Conservation (phyloP, 2,329 filamentous ascomycete genomes). For the Tolypocladium guangdongense region DNA sequence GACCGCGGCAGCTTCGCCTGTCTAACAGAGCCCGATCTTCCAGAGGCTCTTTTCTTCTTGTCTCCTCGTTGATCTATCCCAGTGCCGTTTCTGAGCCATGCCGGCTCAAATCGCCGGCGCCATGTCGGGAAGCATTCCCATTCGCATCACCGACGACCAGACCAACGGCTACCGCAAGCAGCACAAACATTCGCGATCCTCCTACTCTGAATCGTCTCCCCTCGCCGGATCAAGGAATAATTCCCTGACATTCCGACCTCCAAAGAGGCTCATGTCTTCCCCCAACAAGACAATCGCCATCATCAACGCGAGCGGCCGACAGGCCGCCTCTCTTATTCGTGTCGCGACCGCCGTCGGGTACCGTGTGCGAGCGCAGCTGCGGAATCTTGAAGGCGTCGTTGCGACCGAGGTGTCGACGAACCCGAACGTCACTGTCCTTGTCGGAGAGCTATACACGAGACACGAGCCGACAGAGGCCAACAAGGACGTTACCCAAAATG, state of each 20-base stretch:
- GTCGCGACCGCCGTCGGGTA: slow-evolving; percentile 91
- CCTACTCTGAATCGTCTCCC: slow-evolving; percentile 49
- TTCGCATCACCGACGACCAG: slow-evolving; percentile 25
- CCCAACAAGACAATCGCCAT: slow-evolving; percentile 77
- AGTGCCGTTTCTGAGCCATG: slow-evolving; percentile 17
- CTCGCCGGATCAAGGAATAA: slow-evolving; percentile 45
- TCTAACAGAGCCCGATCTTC: slow-evolving; percentile 7
- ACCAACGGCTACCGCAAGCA: slow-evolving; percentile 26
- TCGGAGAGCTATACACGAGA: slow-evolving; percentile 52
- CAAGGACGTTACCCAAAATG: slow-evolving; percentile 58
- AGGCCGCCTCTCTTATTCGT: slow-evolving; percentile 89
- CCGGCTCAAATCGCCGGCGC: slow-evolving; percentile 28
- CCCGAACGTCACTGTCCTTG: slow-evolving; percentile 60
- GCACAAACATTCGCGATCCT: slow-evolving; percentile 52
- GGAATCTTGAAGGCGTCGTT: slow-evolving; percentile 77
- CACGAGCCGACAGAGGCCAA: slow-evolving; percentile 38
- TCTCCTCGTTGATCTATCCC: slow-evolving; percentile 1
- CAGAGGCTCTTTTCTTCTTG: background rate
- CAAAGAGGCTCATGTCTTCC: slow-evolving; percentile 46
- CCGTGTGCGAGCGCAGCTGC: slow-evolving; percentile 82
- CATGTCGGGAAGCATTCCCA: slow-evolving; percentile 26
- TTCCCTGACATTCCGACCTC: slow-evolving; percentile 48
- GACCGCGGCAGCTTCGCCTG: slow-evolving; percentile 15
- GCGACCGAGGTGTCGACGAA: slow-evolving; percentile 75
- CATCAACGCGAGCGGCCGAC: slow-evolving; percentile 91